phyloP scores from a whole-genome alignment of 2,329 filamentous ascomycete genomes.

The Pseudogymnoascus verrucosus region DNA sequence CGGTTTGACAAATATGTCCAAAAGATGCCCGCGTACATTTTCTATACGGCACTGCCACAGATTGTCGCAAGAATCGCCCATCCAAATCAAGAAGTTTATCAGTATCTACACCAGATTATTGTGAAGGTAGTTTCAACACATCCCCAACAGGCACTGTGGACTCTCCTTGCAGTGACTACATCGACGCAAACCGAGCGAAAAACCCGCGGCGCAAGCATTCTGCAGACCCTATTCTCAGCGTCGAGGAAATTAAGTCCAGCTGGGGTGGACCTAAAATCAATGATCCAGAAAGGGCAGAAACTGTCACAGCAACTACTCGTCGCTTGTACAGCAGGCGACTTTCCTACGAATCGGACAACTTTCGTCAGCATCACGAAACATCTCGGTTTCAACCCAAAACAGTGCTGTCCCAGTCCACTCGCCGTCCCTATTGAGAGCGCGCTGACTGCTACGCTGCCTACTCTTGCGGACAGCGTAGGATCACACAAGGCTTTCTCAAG shows the following conservation, averaged over 20 bases:
- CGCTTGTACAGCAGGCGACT: constrained; percentile 71
- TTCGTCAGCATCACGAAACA: constrained; percentile 68
- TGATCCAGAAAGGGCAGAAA: constrained; percentile 73
- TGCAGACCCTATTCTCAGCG: constrained; percentile 39
- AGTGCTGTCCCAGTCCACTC: constrained; percentile 69
- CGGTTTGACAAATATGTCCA: constrained; percentile 73
- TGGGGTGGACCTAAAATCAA: constrained; percentile 53
- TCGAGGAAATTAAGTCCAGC: constrained; percentile 42
- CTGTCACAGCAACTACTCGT: constrained; percentile 74
- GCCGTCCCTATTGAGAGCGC: constrained; percentile 85
- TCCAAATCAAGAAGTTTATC: constrained; percentile 68
- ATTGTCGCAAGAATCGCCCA: constrained; percentile 95
- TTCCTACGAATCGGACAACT: constrained; percentile 57
- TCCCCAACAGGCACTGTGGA: constrained; percentile 88
- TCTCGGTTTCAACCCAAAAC: constrained; percentile 75
- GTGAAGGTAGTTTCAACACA: constrained; percentile 78
- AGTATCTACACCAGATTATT: constrained; percentile 70
- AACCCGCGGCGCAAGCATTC: constrained; percentile 42
- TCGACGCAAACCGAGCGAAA: constrained; percentile 65
- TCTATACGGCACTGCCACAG: constrained; percentile 79
- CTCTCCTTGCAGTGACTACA: constrained; percentile 77
- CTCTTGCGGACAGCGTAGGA: constrained; percentile 60
- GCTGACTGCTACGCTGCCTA: constrained; percentile 73
- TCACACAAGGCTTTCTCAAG: constrained; percentile 81
- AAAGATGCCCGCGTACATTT: constrained; percentile 65